These are phyloP conservation scores for Ophiocordyceps camponoti-leonardi DNA, from an alignment of 2,329 filamentous ascomycete species.

Conservation along the genomic window DNA sequence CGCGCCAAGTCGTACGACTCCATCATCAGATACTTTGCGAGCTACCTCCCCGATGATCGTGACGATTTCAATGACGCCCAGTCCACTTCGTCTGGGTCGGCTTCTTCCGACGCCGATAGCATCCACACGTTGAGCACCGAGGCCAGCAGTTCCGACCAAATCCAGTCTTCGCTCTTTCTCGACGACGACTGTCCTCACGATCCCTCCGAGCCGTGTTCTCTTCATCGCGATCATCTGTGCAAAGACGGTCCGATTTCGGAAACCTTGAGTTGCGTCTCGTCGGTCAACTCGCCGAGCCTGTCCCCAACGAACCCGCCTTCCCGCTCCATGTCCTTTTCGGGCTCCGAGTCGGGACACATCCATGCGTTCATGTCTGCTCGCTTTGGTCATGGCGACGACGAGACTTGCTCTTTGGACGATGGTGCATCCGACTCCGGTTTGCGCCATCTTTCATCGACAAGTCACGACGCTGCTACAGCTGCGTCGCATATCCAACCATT, in stretches of 20 bases:
- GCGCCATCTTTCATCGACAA: constrained; percentile 19
- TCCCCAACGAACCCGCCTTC: constrained; percentile 21
- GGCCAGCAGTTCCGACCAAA: constrained; percentile 21
- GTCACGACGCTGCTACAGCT: constrained; percentile 14
- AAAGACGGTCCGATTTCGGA: constrained; percentile 23
- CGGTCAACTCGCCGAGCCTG: constrained; percentile 14
- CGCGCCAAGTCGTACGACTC: constrained; percentile 41
- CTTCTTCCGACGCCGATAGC: constrained; percentile 20
- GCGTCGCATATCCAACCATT: constrained; percentile 12
- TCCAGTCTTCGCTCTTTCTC: constrained; percentile 21
- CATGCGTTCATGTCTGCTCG: not conserved
- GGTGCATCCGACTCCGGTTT: constrained; percentile 28
- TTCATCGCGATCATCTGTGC: no score
- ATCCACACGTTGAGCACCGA: constrained; percentile 18
- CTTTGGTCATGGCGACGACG: constrained; percentile 21
- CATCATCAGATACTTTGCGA: constrained; percentile 41
- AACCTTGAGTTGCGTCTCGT: constrained; percentile 27
- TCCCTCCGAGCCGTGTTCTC: constrained; percentile 20
- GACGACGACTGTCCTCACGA: constrained; percentile 18
- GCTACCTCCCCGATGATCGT: constrained; percentile 36
- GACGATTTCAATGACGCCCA: constrained; percentile 19
- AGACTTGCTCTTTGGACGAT: constrained; percentile 27
- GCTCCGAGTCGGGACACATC: constrained; percentile 24
- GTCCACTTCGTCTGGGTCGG: constrained; percentile 18
- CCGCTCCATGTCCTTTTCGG: constrained; percentile 34